Evolutionary conservation across 768 basidiomycete species (phyloP).

Genomic region (Zangia roseola): DNA sequence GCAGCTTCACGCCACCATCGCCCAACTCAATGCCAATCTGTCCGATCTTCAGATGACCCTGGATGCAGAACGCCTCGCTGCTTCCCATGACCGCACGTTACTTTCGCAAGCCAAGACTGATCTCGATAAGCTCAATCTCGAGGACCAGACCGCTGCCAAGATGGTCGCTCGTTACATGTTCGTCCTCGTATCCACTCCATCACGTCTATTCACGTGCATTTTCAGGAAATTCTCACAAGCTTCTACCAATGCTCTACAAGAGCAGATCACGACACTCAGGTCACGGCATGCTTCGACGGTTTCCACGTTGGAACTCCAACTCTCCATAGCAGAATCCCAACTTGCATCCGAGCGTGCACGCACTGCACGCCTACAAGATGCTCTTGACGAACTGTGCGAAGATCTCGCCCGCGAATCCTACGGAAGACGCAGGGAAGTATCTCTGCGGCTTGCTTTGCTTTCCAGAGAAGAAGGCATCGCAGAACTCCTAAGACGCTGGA

Average conservation of each 20-base stretch:
- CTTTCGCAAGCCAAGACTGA: slow-evolving; percentile 48
- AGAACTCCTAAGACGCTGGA: slow-evolving; percentile 57
- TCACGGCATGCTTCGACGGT: slow-evolving; percentile 62
- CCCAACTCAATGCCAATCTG: slow-evolving; percentile 43
- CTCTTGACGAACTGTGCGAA: slow-evolving; percentile 68
- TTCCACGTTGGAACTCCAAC: slow-evolving; percentile 51
- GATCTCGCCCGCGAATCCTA: slow-evolving; percentile 70
- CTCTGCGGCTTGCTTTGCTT: slow-evolving; percentile 58
- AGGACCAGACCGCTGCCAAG: slow-evolving; percentile 75
- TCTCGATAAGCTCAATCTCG: slow-evolving; percentile 54
- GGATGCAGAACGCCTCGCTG: slow-evolving; percentile 45
- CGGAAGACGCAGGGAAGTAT: slow-evolving; percentile 70
- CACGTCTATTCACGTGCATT: slow-evolving; percentile 1
- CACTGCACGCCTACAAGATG: slow-evolving; percentile 49
- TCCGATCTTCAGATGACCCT: slow-evolving; percentile 40
- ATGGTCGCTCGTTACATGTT: slow-evolving; percentile 88
- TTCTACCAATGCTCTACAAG: slow-evolving; percentile 64
- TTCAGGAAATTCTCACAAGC: slow-evolving; percentile 81
- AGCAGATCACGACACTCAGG: slow-evolving; percentile 56
- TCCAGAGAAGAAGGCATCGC: slow-evolving; percentile 61
- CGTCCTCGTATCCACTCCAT: slow-evolving; percentile 20
- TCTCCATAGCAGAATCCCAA: slow-evolving; percentile 42
- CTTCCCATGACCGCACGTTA: slow-evolving; percentile 43
- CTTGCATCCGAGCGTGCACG: slow-evolving; percentile 45
- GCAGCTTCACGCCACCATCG: slow-evolving; percentile 42